These are phyloP conservation scores for Helianthus tuberosus DNA, from an alignment of 129 eudicot species.

Conservation along the genomic window DNA sequence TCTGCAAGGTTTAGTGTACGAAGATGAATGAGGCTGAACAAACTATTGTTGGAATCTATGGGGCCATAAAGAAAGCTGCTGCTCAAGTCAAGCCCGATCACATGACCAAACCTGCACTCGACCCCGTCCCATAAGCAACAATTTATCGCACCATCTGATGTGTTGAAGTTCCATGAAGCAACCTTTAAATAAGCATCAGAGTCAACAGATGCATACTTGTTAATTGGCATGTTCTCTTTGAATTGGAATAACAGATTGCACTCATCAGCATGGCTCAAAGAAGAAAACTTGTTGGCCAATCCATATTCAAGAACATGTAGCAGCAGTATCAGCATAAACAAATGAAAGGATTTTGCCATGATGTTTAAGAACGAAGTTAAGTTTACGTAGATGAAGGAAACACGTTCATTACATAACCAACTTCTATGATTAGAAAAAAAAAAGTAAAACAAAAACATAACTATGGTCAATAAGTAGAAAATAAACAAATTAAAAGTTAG, in stretches of 20 bases:
- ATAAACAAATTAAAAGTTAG: too few relatives aligned
- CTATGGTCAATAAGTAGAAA: too few relatives aligned
- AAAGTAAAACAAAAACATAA: too few relatives aligned
- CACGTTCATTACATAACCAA: too few relatives aligned
- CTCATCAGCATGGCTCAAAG: background rate
- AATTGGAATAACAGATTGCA: background rate
- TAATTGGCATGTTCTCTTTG: too few relatives aligned
- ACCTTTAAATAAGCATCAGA: too few relatives aligned
- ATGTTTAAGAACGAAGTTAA: background rate
- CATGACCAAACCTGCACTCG: conserved; percentile 23
- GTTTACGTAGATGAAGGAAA: background rate
- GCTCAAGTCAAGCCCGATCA: conserved; percentile 24
- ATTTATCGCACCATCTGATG: background rate
- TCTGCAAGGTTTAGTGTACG: background rate
- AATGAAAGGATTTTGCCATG: background rate
- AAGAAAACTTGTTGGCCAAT: background rate
- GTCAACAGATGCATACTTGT: too few relatives aligned
- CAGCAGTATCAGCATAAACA: background rate
- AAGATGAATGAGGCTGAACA: conserved; percentile 26
- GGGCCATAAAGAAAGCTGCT: conserved; percentile 29
- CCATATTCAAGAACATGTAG: background rate
- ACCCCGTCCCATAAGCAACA: conserved; percentile 35
- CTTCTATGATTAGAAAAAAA: too few relatives aligned
- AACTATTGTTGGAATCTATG: conserved; percentile 11
- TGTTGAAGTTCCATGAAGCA: background rate